Percentiles rank a stretch among this genome's conserved stretches.
phyloP scores from a whole-genome alignment of 345 rosid genomes.

The Gossypium mustelinum region DNA sequence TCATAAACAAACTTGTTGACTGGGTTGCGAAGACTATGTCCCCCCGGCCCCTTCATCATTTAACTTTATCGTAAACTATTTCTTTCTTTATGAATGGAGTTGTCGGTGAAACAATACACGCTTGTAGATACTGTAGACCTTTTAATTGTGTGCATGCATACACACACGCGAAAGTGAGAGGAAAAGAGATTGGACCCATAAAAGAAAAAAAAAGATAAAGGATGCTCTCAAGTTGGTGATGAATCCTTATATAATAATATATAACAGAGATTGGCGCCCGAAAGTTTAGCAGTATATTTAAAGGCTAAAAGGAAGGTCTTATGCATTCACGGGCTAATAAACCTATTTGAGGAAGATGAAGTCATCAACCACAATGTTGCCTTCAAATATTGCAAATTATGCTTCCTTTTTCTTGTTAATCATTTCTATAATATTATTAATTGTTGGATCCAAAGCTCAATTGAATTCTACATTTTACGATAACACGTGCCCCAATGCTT shows the following conservation, averaged over 20 bases:
- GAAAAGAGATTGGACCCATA: conserved; percentile 1
- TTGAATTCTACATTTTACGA: conserved; percentile 53
- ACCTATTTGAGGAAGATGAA: neutral
- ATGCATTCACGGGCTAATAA: neutral
- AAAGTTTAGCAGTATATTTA: conserved; percentile 1
- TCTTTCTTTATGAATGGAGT: too few relatives aligned
- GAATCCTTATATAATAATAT: neutral
- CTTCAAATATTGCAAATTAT: neutral
- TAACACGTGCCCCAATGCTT: conserved; percentile 58
- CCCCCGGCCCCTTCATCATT: too few relatives aligned
- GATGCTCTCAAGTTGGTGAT: neutral
- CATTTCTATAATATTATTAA: neutral
- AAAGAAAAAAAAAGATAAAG: neutral
- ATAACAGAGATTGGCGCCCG: neutral
- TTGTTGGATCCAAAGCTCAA: conserved; percentile 32
- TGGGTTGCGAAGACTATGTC: too few relatives aligned
- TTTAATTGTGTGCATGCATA: neutral
- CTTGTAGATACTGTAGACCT: neutral
- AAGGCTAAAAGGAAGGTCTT: conserved; percentile 4
- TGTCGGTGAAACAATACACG: too few relatives aligned
- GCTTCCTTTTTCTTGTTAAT: neutral
- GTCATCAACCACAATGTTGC: neutral
- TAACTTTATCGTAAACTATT: too few relatives aligned
- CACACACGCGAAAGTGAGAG: neutral
- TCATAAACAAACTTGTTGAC: too few relatives aligned